Evolutionary conservation across 257 asterid genomes (phyloP), one percentile per base, ranked within the genome.

Genomic region (Salvia splendens): DNA sequence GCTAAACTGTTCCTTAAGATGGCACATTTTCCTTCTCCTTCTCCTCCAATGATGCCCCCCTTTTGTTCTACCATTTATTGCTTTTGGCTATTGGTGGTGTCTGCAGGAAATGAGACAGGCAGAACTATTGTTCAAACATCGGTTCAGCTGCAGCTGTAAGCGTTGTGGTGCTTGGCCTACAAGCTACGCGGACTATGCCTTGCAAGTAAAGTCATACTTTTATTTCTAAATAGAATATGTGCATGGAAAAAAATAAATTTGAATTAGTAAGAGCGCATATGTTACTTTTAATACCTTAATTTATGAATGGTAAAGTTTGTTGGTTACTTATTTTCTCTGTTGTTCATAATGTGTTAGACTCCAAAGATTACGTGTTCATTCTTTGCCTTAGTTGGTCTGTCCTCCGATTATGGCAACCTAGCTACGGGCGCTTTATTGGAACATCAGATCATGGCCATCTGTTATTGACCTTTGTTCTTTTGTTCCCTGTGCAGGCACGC

Each of bases 101-200:
- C 33, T 79, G 41, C 77, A 88, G 97, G 84, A 67, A 62, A 75
- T 65, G 72, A 85, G 97, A 67, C 93, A 61, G 24, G 78, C 79
- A 6, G 93, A 86, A 45, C 63, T 91, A 60, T 79, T 87, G 89
- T 58, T 20, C 12, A 91, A 91, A 65, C 82, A 86, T 70, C 79
- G 77, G 65, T 91, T 91, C 51, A 52, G 4, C 8, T 91, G 97
- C 71, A 40, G 74, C 80, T 91, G 96, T 66, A 56, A 66, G 61
- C 80, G 96, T 12, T 91, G 96, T 61, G 70, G 49, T 70, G 83
- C 77, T n/a, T 60, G 64, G 35, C 87, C 96, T 60, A 33, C 65
- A 24, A 64, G 83, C 48, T 80, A 79, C 54, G 85, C 77, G 53
- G 96, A 91, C 78, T 59, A 8, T 65, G 79, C 72, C 65, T 77